Percentiles rank a stretch among this genome's conserved stretches.
These are phyloP conservation scores for Helminthosporium solani DNA, from an alignment of 2,329 filamentous ascomycete genomes.

Conservation along the genomic window DNA sequence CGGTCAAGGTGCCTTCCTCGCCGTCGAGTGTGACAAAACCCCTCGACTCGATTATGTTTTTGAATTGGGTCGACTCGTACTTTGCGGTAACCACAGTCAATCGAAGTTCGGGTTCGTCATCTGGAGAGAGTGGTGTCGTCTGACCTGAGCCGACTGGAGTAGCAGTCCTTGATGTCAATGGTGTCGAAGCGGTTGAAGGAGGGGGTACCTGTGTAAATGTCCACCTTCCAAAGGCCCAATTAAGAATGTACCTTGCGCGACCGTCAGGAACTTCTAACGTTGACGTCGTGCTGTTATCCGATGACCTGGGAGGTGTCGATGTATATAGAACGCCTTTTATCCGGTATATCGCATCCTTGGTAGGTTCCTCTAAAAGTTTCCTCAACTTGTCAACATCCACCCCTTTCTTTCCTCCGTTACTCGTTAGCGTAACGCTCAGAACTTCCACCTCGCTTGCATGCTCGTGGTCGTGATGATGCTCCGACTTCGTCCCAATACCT, in stretches of 20 bases:
- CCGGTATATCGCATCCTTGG: conserved; percentile 92
- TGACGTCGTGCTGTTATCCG: conserved; percentile 37
- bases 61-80: conserved; percentile 75
- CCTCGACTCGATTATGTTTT: conserved; percentile 66
- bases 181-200: conserved; percentile 20
- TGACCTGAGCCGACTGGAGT: conserved; percentile 17
- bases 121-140: conserved; percentile 43
- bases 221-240: conserved; percentile 98
- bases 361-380: conserved; percentile 66
- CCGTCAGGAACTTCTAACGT: conserved; percentile 39
- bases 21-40: conserved; percentile 43
- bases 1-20: conserved; percentile 22
- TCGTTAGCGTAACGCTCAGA: conserved; percentile 69
- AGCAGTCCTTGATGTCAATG: conserved; percentile 19
- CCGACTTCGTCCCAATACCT: conserved; percentile 45
- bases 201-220: conserved; percentile 68
- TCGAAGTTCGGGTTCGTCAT: conserved; percentile 58
- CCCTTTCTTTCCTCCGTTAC: conserved; percentile 54
- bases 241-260: conserved; percentile 75
- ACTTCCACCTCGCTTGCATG: conserved; percentile 85
- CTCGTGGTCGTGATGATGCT: conserved; percentile 42
- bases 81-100: conserved; percentile 76
- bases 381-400: conserved; percentile 58
- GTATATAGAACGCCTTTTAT: conserved; percentile 73
- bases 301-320: conserved; percentile 49